phyloP scores from a whole-genome alignment of 208 protist species.

The Trypanosomatidae sp. region DNA sequence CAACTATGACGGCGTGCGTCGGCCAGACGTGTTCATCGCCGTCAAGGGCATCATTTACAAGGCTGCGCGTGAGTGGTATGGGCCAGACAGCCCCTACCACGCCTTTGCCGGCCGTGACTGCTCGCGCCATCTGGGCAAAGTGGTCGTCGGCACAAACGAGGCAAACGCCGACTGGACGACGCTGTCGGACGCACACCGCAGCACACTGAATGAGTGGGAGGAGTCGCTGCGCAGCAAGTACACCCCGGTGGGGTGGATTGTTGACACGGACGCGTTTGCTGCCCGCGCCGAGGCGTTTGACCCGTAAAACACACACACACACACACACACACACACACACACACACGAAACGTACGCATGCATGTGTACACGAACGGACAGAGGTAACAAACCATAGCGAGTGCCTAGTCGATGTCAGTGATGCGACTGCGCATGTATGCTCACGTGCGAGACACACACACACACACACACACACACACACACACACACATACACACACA shows the following conservation, averaged over 20 bases:
- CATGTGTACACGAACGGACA: too few species aligned
- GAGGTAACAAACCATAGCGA: too few species aligned
- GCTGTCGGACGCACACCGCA: slow-evolving; percentile 39
- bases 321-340: too few species aligned
- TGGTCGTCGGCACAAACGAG: slow-evolving; percentile 62
- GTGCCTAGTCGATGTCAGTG: too few species aligned
- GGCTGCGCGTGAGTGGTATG: slow-evolving; percentile 61
- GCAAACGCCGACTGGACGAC: slow-evolving; percentile 75
- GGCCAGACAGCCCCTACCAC: slow-evolving; percentile 59
- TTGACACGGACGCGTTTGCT: slow-evolving; percentile 16
- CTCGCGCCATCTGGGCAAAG: slow-evolving; percentile 76
- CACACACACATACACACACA: too few species aligned
- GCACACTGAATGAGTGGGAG: slow-evolving; percentile 81
- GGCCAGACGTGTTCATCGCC: slow-evolving; percentile 53
- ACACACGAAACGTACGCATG: too few species aligned
- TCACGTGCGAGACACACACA: too few species aligned
- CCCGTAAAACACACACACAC: slow-evolving; percentile 14
- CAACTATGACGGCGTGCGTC: slow-evolving; percentile 52
- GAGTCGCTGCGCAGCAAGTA: slow-evolving; percentile 76
- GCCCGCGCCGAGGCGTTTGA: slow-evolving; percentile 14
- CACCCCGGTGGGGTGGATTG: slow-evolving; percentile 59
- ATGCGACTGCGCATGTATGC: too few species aligned
- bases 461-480: too few species aligned
- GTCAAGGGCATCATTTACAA: slow-evolving; percentile 84
- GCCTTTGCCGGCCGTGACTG: slow-evolving; percentile 78